phyloP scores from a whole-genome alignment of 2,329 filamentous ascomycete genomes.

The Phialemoniopsis sp. region DNA sequence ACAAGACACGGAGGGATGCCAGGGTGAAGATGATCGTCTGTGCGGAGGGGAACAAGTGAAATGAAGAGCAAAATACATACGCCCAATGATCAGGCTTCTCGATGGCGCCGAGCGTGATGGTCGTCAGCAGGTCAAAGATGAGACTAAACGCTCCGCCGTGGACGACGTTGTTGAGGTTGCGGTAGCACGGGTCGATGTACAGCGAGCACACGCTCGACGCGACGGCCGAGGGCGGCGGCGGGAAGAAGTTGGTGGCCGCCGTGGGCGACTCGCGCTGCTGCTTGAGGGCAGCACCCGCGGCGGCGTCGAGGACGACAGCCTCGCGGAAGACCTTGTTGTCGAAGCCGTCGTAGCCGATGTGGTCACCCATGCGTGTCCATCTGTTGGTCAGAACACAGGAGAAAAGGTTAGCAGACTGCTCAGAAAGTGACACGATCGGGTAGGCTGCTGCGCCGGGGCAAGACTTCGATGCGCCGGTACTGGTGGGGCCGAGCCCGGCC shows the following conservation, averaged over 20 bases:
- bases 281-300: constrained; percentile 9
- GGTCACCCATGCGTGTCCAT: constrained; percentile 10
- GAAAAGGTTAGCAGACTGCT: neutral
- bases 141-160: constrained; percentile 50
- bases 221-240: constrained; percentile 7
- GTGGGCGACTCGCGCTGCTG: neutral
- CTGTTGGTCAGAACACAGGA: constrained; percentile 1
- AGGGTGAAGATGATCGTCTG: no score
- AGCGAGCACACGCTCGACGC: constrained; percentile 36
- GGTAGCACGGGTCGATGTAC: constrained; percentile 33
- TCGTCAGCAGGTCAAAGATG: constrained; percentile 52
- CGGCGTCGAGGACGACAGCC: constrained; percentile 20
- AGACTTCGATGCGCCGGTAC: no score
- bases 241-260: neutral
- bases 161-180: constrained; percentile 41
- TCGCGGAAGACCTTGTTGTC: constrained; percentile 14
- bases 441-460: no score
- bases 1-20: no score
- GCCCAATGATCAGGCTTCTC: constrained; percentile 44
- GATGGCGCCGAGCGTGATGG: constrained; percentile 41
- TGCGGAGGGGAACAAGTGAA: constrained; percentile 1
- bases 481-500: no score
- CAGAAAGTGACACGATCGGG: no score
- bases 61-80: constrained; percentile 18
- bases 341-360: constrained; percentile 9